Evolutionary conservation across 2,329 filamentous ascomycete species (phyloP).

Genomic region (Hypocrella siamensis): DNA sequence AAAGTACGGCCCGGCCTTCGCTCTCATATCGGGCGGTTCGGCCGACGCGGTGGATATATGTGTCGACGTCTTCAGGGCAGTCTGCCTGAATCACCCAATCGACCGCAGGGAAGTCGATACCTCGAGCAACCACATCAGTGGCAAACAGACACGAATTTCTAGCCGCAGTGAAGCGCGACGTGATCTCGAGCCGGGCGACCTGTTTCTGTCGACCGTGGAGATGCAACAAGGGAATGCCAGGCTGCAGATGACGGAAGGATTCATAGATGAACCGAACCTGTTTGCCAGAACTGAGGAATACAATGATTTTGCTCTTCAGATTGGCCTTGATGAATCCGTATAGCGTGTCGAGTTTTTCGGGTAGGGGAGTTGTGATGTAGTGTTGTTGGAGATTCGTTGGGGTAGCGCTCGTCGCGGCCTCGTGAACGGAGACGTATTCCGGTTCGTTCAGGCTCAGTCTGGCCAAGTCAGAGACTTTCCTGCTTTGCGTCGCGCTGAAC

Average conservation of each 20-base stretch:
- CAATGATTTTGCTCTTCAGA: slow-evolving; percentile 85
- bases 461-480: slow-evolving; percentile 81
- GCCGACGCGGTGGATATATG: slow-evolving; percentile 92
- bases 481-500: slow-evolving; percentile 93
- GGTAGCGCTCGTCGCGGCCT: slow-evolving; percentile 63
- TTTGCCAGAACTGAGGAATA: slow-evolving; percentile 90
- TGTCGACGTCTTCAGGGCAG: slow-evolving; percentile 90
- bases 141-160: slow-evolving; percentile 83
- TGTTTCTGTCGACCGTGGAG: slow-evolving; percentile 92
- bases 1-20: slow-evolving; percentile 74
- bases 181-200: slow-evolving; percentile 73
- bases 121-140: slow-evolving; percentile 86
- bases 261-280: slow-evolving; percentile 96
- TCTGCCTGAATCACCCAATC: slow-evolving; percentile 99
- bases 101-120: slow-evolving; percentile 88
- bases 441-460: slow-evolving; percentile 77
- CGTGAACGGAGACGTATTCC: slow-evolving; percentile 90
- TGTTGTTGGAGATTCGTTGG: slow-evolving; percentile 77
- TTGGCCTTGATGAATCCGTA: slow-evolving; percentile 88
- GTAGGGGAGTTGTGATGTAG: slow-evolving; percentile 71
- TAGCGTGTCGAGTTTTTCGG: slow-evolving; percentile 80
- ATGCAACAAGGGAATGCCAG: slow-evolving; percentile 84
- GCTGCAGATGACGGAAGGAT: slow-evolving; percentile 80
- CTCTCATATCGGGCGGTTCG: slow-evolving; percentile 88
- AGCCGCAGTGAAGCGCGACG: slow-evolving; percentile 62